Conservation (phyloP, 2,329 filamentous ascomycete species). For the Leptographium wingfieldii region DNA sequence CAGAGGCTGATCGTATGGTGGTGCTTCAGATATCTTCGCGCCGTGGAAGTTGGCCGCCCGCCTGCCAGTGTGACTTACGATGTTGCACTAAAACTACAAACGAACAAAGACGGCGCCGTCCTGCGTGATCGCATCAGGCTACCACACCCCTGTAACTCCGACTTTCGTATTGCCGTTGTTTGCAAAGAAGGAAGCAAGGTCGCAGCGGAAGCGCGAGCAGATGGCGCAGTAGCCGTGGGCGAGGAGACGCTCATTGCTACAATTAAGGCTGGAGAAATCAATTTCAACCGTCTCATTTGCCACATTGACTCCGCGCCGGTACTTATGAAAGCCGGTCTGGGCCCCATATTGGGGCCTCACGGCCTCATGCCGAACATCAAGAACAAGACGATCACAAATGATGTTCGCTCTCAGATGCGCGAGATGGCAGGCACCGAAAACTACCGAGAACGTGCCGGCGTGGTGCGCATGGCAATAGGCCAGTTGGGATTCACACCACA, state of each 20-base stretch:
- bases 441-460: constrained; percentile 76
- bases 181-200: constrained; percentile 68
- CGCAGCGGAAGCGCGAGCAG: constrained; percentile 59
- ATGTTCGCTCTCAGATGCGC: constrained; percentile 61
- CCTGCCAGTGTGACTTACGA: constrained; percentile 76
- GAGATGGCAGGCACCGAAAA: constrained; percentile 75
- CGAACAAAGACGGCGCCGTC: constrained; percentile 73
- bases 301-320: constrained; percentile 66
- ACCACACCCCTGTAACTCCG: constrained; percentile 80
- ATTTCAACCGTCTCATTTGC: constrained; percentile 83
- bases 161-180: constrained; percentile 81
- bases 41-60: constrained; percentile 76
- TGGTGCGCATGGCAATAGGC: constrained; percentile 80
- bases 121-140: constrained; percentile 80
- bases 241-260: constrained; percentile 75
- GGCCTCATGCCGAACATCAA: constrained; percentile 88
- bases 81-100: constrained; percentile 68
- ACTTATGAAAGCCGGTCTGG: constrained; percentile 69
- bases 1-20: constrained; percentile 7
- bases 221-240: constrained; percentile 73
- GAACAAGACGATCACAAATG: constrained; percentile 75
- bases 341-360: constrained; percentile 71
- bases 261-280: constrained; percentile 60
- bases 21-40: constrained; percentile 66
- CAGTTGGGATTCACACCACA: constrained; percentile 82